Percentiles rank a stretch among this genome's conserved stretches.
Conservation (phyloP, 78 protist species). For the Salpingoeca rosetta region DNA sequence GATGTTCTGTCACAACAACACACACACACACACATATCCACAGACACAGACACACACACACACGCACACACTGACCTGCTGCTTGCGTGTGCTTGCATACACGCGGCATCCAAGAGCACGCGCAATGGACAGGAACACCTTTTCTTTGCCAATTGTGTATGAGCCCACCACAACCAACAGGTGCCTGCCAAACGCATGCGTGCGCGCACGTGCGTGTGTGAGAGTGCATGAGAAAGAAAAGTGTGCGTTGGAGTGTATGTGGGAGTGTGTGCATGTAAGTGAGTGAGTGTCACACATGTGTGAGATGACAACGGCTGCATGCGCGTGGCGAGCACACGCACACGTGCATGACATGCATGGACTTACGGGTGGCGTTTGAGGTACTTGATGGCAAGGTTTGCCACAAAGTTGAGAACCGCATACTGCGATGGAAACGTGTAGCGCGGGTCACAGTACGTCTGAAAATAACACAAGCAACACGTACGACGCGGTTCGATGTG, state of each 20-base stretch:
- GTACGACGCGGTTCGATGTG: neutral
- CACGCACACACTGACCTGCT: neutral
- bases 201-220: no score
- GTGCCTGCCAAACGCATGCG: no score
- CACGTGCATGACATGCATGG: no score
- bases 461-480: conserved; percentile 30
- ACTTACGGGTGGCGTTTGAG: no score
- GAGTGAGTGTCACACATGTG: no score
- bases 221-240: no score
- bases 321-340: no score
- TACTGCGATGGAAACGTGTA: conserved; percentile 69
- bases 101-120: conserved; percentile 14
- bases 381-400: neutral
- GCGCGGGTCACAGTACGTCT: conserved; percentile 58
- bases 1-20: conserved; percentile 22
- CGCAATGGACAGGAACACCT: conserved; percentile 34
- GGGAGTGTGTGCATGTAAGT: no score
- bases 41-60: conserved; percentile 25
- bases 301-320: no score
- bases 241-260: no score
- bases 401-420: conserved; percentile 24
- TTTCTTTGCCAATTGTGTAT: conserved; percentile 74
- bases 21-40: neutral
- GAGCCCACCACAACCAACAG: conserved; percentile 52
- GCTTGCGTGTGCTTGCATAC: conserved; percentile 21